Evolutionary conservation across 306 rosid species (phyloP).

Genomic region (Dalbergia oliveri): DNA sequence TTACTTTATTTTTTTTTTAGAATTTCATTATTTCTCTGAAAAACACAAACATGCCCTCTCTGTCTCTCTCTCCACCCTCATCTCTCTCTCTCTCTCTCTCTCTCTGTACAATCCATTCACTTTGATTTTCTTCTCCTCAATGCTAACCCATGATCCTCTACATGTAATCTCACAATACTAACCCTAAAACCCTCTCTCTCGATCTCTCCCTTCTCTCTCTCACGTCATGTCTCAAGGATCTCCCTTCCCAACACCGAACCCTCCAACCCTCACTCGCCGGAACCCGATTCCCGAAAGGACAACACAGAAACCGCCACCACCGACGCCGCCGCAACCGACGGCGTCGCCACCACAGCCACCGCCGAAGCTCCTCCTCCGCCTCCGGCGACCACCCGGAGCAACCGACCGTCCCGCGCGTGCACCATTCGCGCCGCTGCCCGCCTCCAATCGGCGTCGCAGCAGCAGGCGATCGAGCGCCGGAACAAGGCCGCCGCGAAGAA

Average conservation of each 20-base stretch:
- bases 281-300: slow-evolving; percentile 57
- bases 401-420: slow-evolving; percentile 96
- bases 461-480: slow-evolving; percentile 56
- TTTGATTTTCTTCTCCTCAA: slow-evolving; percentile 53
- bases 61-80: slow-evolving; percentile 44
- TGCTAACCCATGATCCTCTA: slow-evolving; percentile 72
- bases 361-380: slow-evolving; percentile 45
- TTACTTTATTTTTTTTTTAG: background rate
- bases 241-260: slow-evolving; percentile 59
- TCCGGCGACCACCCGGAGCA: slow-evolving; percentile 53
- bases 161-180: slow-evolving; percentile 64
- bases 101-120: slow-evolving; percentile 38
- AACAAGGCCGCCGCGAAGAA: slow-evolving; percentile 55
- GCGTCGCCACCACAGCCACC: slow-evolving; percentile 45
- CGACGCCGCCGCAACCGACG: background rate
- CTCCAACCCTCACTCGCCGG: slow-evolving; percentile 64
- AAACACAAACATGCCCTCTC: too few relatives aligned
- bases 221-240: slow-evolving; percentile 75
- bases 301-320: slow-evolving; percentile 45
- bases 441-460: slow-evolving; percentile 57
- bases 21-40: background rate
- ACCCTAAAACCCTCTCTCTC: slow-evolving; percentile 63
- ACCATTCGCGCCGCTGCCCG: slow-evolving; percentile 86
- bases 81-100: slow-evolving; percentile 37
- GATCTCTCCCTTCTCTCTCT: slow-evolving; percentile 52